Evolutionary conservation across 176 grass and related monocot species (phyloP).

Genomic region (Puya raimondii): DNA sequence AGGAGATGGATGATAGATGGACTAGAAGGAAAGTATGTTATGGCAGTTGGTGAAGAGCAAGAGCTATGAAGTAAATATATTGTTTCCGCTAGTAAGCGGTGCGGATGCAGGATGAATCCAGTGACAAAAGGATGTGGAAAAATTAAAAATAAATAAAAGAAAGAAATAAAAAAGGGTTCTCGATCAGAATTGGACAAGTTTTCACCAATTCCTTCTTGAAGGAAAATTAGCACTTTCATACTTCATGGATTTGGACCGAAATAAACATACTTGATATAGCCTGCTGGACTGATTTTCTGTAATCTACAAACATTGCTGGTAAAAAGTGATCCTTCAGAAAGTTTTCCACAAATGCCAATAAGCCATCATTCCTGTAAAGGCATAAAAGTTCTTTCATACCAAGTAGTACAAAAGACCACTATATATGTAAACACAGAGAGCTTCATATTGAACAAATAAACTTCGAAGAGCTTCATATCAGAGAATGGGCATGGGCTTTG

Average conservation of each 20-base stretch:
- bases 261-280: constrained; percentile 91
- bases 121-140: no score
- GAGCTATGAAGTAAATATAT: no score
- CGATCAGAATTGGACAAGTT: not conserved
- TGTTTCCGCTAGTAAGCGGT: no score
- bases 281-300: constrained; percentile 96
- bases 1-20: no score
- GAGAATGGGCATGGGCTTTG: no score
- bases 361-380: constrained; percentile 78
- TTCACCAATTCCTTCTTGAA: not conserved
- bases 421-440: not conserved
- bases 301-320: constrained; percentile 96
- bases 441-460: no score
- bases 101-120: no score
- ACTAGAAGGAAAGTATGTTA: no score
- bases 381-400: constrained; percentile 23
- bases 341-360: constrained; percentile 81
- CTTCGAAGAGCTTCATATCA: no score
- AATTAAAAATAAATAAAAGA: not conserved
- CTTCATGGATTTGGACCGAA: constrained; percentile 1
- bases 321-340: constrained; percentile 98
- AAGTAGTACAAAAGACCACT: constrained; percentile 13
- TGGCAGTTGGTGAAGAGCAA: no score
- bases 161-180: not conserved
- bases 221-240: not conserved